Conservation (phyloP, 352 stramenopile genomes). For the Peronospora farinosa region DNA sequence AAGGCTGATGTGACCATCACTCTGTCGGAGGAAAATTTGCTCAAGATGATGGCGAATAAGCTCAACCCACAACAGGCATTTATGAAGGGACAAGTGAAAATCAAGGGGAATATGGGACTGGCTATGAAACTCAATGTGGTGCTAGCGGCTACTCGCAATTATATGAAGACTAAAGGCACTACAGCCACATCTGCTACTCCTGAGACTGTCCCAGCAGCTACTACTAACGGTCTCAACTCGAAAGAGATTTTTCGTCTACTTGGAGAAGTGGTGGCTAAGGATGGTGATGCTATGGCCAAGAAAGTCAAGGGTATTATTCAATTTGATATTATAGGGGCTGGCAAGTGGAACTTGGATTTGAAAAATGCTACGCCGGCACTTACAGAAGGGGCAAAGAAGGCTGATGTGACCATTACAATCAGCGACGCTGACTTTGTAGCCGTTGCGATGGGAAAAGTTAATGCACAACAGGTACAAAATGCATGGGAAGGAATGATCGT, state of each 20-base stretch:
- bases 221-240: slow-evolving; percentile 43
- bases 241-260: slow-evolving; percentile 67
- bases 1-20: slow-evolving; percentile 77
- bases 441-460: slow-evolving; percentile 83
- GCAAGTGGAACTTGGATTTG: slow-evolving; percentile 74
- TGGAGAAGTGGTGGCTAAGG: slow-evolving; percentile 46
- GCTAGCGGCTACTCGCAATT: slow-evolving; percentile 72
- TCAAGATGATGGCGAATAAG: slow-evolving; percentile 81
- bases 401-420: slow-evolving; percentile 74
- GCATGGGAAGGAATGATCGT: background rate
- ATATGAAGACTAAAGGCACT: slow-evolving; percentile 63
- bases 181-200: slow-evolving; percentile 17
- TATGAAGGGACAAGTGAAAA: slow-evolving; percentile 92
- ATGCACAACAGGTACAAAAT: slow-evolving; percentile 71
- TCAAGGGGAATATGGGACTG: slow-evolving; percentile 93
- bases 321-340: slow-evolving; percentile 66
- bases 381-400: slow-evolving; percentile 58
- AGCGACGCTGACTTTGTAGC: slow-evolving; percentile 73
- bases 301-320: slow-evolving; percentile 82
- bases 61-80: slow-evolving; percentile 91
- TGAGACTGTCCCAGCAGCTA: slow-evolving; percentile 2
- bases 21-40: slow-evolving; percentile 67
- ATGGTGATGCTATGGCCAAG: slow-evolving; percentile 53
- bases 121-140: slow-evolving; percentile 92
- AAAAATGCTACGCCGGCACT: slow-evolving; percentile 55